Percentiles rank a stretch among this genome's conserved stretches.
Conservation (phyloP, 108 stramenopile genomes). For the Epipyxis sp. region DNA sequence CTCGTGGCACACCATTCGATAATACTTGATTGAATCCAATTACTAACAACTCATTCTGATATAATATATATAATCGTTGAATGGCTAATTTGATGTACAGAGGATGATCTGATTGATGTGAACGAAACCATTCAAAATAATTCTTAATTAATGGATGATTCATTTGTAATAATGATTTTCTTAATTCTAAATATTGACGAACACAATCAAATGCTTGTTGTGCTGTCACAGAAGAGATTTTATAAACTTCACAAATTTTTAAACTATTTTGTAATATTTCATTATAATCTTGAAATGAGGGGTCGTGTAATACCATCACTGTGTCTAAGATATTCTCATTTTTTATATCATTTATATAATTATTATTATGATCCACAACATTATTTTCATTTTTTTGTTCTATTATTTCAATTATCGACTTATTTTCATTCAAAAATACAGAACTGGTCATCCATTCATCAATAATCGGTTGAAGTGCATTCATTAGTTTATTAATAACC, state of each 20-base stretch:
- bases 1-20: background rate
- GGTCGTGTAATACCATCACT: too few relatives aligned
- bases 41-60: constrained; percentile 8
- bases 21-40: background rate
- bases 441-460: background rate
- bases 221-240: background rate
- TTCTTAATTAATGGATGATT: background rate
- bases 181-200: background rate
- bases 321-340: too few relatives aligned
- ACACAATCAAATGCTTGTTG: background rate
- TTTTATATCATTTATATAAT: background rate
- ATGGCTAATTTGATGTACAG: background rate
- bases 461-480: background rate
- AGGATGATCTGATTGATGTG: background rate
- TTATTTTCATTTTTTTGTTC: background rate
- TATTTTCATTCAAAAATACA: background rate
- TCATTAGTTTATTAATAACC: background rate
- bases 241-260: background rate
- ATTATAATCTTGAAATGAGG: too few relatives aligned
- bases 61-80: background rate
- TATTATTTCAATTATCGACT: too few relatives aligned
- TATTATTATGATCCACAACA: background rate
- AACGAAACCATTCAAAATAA: constrained; percentile 4
- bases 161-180: background rate
- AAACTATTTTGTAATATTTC: too few relatives aligned